Base-by-base conservation (phyloP, 371 early-diverging fungal genomes). In the Mucor indicus region DNA sequence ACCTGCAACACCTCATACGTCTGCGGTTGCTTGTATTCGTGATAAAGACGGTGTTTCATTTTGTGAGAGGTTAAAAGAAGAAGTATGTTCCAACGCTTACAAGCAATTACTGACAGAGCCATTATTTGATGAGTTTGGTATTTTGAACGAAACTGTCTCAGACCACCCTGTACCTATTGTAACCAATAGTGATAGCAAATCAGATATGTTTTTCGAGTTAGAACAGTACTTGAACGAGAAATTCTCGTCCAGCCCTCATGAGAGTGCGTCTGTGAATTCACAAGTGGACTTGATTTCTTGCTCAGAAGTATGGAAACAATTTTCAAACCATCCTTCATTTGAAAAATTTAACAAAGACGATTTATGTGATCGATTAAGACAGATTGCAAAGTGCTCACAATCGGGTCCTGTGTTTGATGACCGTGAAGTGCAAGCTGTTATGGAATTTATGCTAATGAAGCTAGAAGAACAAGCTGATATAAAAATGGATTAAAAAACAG, bases 361-460 rank as follows among this genome's bases (percentile, higher is more conserved):
- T 11, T 37, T 80, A 10, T 80, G 75, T 22, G 45, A 63, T 38
- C 66, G 72, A 27, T 33, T 78, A 22, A 72, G 76, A 42, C 48
- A 60, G 12, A 70, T 64, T 36, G 78, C 80, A 3, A 79, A 71
- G 46, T 79, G 80, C 47, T 77, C 80, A 19, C 71, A 62, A 10
- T 55, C 70, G 36, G 80, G 80, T 0, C 77, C 80, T 19, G 67
- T 75, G 0, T 71, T 79, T 49, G 52, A 67, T 12, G 59, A 71
- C 33, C 44, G 62, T 29, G 62, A 56, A 22, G 39, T 62, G 5
- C 23, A 42, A 22, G 50, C 27, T 20, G 53, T 62, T 0, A 11
- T 62, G 16, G 32, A 57, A n/a, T 27, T 45, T 3, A 43, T 62
- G 42, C 50, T 43, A 29, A 11, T 23, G 42, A 40, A n/a, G n/a